phyloP scores from a whole-genome alignment of 805 yeast genomes.

The Candida ulmi region DNA sequence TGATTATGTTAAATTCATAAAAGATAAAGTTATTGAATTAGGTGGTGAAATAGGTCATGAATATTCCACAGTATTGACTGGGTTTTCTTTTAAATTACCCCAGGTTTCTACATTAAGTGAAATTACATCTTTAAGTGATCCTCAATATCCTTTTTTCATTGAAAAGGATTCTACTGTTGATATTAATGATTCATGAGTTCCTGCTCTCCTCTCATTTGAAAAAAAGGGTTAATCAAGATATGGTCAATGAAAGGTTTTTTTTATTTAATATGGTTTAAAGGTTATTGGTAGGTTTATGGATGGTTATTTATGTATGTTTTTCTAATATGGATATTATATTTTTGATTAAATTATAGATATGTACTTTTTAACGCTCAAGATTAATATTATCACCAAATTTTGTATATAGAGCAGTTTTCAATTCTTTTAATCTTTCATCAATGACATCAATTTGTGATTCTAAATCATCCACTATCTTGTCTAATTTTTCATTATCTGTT shows the following conservation, averaged over 20 bases:
- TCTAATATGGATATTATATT: neutral
- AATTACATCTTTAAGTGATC: conserved; percentile 10
- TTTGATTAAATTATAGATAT: neutral
- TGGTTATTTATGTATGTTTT: no score
- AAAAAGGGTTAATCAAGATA: no score
- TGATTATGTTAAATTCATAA: conserved; percentile 26
- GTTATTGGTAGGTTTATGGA: neutral
- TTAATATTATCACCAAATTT: conserved; percentile 89
- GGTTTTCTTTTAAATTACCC: conserved; percentile 40
- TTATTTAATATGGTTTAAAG: neutral
- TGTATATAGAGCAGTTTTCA: conserved; percentile 75
- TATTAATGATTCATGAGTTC: conserved; percentile 17
- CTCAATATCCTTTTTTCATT: conserved; percentile 35
- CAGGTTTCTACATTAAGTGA: conserved; percentile 21
- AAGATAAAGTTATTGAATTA: conserved; percentile 26
- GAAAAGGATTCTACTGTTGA: conserved; percentile 38
- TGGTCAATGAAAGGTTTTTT: no score
- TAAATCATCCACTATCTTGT: conserved; percentile 39
- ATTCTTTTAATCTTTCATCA: conserved; percentile 47
- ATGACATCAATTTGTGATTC: conserved; percentile 44
- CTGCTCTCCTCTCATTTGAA: no score
- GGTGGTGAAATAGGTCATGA: conserved; percentile 45
- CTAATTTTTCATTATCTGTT: conserved; percentile 48
- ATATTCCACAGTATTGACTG: conserved; percentile 39
- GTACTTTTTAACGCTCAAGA: conserved; percentile 52